Base-by-base conservation (phyloP, 1,284 basidiomycete genomes). In the Ustanciosporium gigantosporum region DNA sequence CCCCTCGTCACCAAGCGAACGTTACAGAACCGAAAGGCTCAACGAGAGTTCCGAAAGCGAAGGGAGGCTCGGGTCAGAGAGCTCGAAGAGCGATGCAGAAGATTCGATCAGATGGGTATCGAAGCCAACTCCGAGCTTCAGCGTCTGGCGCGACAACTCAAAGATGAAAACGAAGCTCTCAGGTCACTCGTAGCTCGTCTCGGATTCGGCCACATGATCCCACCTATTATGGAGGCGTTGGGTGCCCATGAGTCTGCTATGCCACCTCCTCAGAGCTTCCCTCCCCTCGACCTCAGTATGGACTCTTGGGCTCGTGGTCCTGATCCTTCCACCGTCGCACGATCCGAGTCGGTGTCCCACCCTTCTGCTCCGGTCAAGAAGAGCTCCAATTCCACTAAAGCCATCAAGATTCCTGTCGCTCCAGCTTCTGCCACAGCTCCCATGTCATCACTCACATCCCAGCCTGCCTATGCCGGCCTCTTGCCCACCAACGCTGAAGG, bases 161-260 rank as follows among this genome's bases (percentile, higher is more conserved):
- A 72, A 41, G 69, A 73, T 16, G 71, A 73, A 50, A 73, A 73
- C 56, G 71, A 73, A 32, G 69, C 69, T 17, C 49, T 73, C 36
- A 61, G 65, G 39, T 57, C 50, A 36, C 64, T 72, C 25, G 37
- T 73, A 19, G 55, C 66, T 40, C 67, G 67, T 36, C 60, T 73
- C 14, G 69, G 71, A 19, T 69, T 61, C 34, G 71, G 57, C 16
- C 58, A 67, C 43, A 67, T 68, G 56, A 67, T 72, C 20, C 47
- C 53, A 5, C 31, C 41, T 20, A 48, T 65, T 27, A 43, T 72
- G 25, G 64, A 73, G 23, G 59, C 58, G 14, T 27, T 65, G 47
- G 41, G 50, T 31, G 46, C 16, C 31, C 23, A 17, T 8, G 35
- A 36, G 5, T n/a, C 11, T 24, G 34, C 27, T 45, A 36, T 39